phyloP scores from a whole-genome alignment of 306 rosid genomes.

The Senna tora region DNA sequence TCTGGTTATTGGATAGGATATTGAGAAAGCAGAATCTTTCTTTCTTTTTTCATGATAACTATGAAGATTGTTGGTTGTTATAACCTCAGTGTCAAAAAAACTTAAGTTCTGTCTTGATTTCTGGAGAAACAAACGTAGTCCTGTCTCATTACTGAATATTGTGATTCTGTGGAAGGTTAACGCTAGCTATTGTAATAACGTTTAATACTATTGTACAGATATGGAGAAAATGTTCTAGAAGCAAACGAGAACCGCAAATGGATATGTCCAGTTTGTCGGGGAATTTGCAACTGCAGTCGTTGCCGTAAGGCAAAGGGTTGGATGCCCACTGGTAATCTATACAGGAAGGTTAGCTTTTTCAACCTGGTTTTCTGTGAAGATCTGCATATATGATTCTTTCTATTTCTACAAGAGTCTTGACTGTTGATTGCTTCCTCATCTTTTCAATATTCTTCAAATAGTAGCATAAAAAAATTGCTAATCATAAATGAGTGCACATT shows the following conservation, averaged over 20 bases:
- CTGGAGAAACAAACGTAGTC: slow-evolving; percentile 2
- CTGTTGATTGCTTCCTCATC: neutral
- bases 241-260: slow-evolving; percentile 50
- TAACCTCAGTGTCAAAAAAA: neutral
- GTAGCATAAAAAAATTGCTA: slow-evolving; percentile 9
- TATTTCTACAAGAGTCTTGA: neutral
- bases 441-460: slow-evolving; percentile 21
- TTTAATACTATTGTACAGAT: slow-evolving; percentile 42
- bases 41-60: neutral
- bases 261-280: slow-evolving; percentile 76
- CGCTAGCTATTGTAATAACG: neutral
- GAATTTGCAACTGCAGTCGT: slow-evolving; percentile 72
- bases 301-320: slow-evolving; percentile 78
- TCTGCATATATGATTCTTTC: neutral
- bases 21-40: slow-evolving; percentile 11
- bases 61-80: slow-evolving; percentile 8
- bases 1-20: slow-evolving; percentile 25
- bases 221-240: slow-evolving; percentile 78
- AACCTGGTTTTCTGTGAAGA: neutral
- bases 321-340: slow-evolving; percentile 71
- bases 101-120: slow-evolving; percentile 4
- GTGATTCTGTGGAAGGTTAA: slow-evolving; percentile 6
- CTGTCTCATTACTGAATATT: slow-evolving; percentile 6
- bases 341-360: slow-evolving; percentile 57
- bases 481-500: slow-evolving; percentile 8